Evolutionary conservation across 805 yeast species (phyloP).

Genomic region (Saccharomycopsis babjevae): DNA sequence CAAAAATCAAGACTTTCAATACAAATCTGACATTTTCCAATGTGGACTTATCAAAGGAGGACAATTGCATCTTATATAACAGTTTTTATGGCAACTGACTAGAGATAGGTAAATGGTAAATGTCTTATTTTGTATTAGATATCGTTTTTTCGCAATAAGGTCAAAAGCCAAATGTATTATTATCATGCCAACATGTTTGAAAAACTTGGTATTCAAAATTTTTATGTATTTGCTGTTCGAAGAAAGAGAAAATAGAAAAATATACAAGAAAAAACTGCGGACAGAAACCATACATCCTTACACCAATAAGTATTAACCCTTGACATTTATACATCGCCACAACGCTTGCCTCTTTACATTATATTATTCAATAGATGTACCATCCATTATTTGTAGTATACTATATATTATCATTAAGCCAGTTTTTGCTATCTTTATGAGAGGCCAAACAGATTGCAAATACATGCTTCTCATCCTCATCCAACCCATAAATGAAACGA

Average conservation of each 20-base stretch:
- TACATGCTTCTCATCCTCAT: conserved; percentile 61
- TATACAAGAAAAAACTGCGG: neutral
- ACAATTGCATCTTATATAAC: neutral
- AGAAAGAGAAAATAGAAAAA: neutral
- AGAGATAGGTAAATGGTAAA: neutral
- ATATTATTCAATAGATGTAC: neutral
- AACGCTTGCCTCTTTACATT: neutral
- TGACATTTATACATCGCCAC: no score
- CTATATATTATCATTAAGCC: conserved; percentile 25
- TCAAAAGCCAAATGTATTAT: neutral
- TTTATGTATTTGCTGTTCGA: neutral
- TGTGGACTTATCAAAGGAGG: conserved; percentile 8
- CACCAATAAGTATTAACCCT: no score
- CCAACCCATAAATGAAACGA: conserved; percentile 55
- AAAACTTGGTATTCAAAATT: neutral
- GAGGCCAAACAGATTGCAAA: conserved; percentile 46
- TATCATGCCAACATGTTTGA: neutral
- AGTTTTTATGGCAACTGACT: neutral
- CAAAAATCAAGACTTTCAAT: conserved; percentile 56
- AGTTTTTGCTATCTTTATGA: conserved; percentile 32
- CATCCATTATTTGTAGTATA: neutral
- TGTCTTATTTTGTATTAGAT: neutral
- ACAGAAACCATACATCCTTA: no score
- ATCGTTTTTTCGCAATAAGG: no score
- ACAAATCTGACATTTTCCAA: conserved; percentile 27